Evolutionary conservation across 768 basidiomycete species (phyloP).

Genomic region (Amyloporia xantha): DNA sequence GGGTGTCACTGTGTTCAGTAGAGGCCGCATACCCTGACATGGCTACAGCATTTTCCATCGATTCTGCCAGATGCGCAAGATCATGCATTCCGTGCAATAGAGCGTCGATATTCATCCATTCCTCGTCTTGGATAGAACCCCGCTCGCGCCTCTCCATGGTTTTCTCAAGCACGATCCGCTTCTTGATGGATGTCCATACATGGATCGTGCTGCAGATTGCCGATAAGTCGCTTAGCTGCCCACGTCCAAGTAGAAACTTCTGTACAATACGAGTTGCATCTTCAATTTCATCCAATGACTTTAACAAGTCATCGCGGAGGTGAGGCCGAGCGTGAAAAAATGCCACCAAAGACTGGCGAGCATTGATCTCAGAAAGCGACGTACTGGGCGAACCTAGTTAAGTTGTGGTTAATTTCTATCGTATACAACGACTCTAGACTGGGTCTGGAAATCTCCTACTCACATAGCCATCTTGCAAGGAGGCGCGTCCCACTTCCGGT

Average conservation of each 20-base stretch:
- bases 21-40: background rate
- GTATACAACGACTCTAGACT: too few species aligned
- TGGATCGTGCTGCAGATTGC: slow-evolving; percentile 57
- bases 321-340: slow-evolving; percentile 57
- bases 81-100: slow-evolving; percentile 47
- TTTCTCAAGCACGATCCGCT: slow-evolving; percentile 50
- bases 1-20: background rate
- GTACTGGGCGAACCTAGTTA: slow-evolving; percentile 77
- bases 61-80: slow-evolving; percentile 44
- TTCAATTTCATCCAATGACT: slow-evolving; percentile 49
- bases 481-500: slow-evolving; percentile 75
- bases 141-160: slow-evolving; percentile 36
- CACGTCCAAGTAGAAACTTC: slow-evolving; percentile 63
- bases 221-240: slow-evolving; percentile 57
- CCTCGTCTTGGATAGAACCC: slow-evolving; percentile 19
- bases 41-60: slow-evolving; percentile 37
- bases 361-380: slow-evolving; percentile 61
- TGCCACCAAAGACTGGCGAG: slow-evolving; percentile 71
- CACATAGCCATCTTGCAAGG: slow-evolving; percentile 74
- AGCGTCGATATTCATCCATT: slow-evolving; percentile 52
- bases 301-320: slow-evolving; percentile 57
- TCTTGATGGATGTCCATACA: slow-evolving; percentile 48
- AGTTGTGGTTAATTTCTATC: too few species aligned
- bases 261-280: slow-evolving; percentile 76
- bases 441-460: too few species aligned